Evolutionary conservation across 306 rosid genomes (phyloP), one percentile per base, ranked within the genome.

Genomic region (Acacia crassicarpa): DNA sequence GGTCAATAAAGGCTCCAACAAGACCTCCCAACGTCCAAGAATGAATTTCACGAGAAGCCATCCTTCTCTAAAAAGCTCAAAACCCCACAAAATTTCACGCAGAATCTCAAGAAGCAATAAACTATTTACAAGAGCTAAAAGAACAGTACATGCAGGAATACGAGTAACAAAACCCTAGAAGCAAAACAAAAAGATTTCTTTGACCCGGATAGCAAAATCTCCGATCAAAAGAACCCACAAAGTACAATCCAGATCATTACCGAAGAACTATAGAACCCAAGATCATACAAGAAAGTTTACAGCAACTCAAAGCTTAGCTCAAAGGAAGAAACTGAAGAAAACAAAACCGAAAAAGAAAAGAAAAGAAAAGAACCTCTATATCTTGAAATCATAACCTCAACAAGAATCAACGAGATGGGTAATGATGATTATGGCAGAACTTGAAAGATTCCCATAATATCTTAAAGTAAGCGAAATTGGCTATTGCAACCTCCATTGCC

Each of bases 21-120:
- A 94, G 83, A 74, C 86, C 94, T 71, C 87, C 89, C 14, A 94
- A 78, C 10, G 89, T 88, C 99, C 99, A 96, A n/a, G 92, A 79
- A 84, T 85, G 92, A 84, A 68, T 74, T 83, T 89, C 89, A 72
- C 81, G 83, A 49, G 75, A 72, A 83, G 80, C 86, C 97, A 93
- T 93, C 80, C 75, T 81, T 67, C 62, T 69, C 51, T 63, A 23
- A 63, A 77, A 4, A 79, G 83, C 87, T 78, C 87, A 87, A 65
- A 65, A 83, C 38, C 78, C 79, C 72, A 82, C 58, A 74, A 33
- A 14, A 20, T 41, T 56, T 66, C 10, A 9, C 49, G 30, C 10
- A 13, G 20, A 43, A 70, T 46, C 62, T 59, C 32, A 77, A 73
- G 75, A 81, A 81, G 74, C 75, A 83, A 48, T 45, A 74, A 48